Conservation (phyloP, 2,329 filamentous ascomycete genomes). For the Xylaria sp. region DNA sequence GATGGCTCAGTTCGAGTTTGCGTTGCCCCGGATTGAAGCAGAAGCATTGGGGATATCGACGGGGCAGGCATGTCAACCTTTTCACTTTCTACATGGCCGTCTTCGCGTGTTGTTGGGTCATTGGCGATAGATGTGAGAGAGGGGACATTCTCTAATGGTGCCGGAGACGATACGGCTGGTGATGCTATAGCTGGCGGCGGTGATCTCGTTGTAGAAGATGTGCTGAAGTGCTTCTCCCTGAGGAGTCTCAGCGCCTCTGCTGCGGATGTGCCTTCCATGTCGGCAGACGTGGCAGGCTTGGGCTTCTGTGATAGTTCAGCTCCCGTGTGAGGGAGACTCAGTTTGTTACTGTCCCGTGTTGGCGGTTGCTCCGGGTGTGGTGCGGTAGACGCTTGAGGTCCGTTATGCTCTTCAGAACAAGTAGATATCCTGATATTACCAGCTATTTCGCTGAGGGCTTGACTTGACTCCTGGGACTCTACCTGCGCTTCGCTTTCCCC, state of each 20-base stretch:
- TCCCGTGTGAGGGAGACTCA: neutral
- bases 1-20: slow-evolving; percentile 26
- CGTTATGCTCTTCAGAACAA: slow-evolving; percentile 27
- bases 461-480: slow-evolving; percentile 41
- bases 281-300: slow-evolving; percentile 22
- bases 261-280: slow-evolving; percentile 41
- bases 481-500: slow-evolving; percentile 18
- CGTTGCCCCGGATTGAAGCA: slow-evolving; percentile 32
- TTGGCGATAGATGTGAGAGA: neutral
- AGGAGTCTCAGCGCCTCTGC: slow-evolving; percentile 43
- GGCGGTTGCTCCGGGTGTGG: slow-evolving; percentile 4
- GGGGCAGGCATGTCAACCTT: slow-evolving; percentile 5
- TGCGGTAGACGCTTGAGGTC: slow-evolving; percentile 1
- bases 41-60: slow-evolving; percentile 27
- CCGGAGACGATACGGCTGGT: slow-evolving; percentile 18
- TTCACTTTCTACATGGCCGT: slow-evolving; percentile 12
- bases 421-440: slow-evolving; percentile 45
- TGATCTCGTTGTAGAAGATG: slow-evolving; percentile 13
- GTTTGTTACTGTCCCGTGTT: neutral
- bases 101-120: slow-evolving; percentile 25
- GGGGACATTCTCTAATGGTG: slow-evolving; percentile 5
- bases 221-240: slow-evolving; percentile 41
- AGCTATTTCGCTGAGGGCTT: slow-evolving; percentile 45
- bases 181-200: slow-evolving; percentile 18
- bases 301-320: slow-evolving; percentile 14